Conservation (phyloP, 768 basidiomycete species). For the Boletus patriciae region DNA sequence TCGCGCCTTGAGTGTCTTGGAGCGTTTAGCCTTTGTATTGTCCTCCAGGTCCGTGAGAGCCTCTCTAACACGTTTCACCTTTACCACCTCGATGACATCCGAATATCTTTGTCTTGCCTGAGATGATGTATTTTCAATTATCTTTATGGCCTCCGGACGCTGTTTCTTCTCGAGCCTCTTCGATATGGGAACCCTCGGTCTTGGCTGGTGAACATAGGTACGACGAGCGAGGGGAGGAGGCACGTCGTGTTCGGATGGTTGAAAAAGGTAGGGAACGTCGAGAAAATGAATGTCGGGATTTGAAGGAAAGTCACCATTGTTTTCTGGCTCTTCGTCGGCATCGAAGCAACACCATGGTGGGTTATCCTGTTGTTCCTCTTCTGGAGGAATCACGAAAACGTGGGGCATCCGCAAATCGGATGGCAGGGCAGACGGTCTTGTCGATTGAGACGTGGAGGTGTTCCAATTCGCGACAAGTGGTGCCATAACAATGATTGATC, state of each 20-base stretch:
- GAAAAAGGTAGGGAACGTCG: constrained; percentile 32
- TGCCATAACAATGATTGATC: constrained; percentile 11
- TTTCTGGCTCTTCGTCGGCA: constrained; percentile 38
- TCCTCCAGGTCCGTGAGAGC: constrained; percentile 23
- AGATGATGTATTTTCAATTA: constrained; percentile 22
- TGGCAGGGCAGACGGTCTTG: constrained; percentile 1
- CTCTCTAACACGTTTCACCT: constrained; percentile 45
- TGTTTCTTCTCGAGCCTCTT: constrained; percentile 34
- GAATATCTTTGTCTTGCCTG: constrained; percentile 25
- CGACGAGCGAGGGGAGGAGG: constrained; percentile 6
- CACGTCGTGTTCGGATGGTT: constrained; percentile 7
- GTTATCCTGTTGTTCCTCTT: constrained; percentile 49
- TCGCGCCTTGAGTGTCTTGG: constrained; percentile 46
- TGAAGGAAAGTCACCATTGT: constrained; percentile 14
- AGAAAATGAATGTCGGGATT: constrained; percentile 34
- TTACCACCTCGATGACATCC: constrained; percentile 61
- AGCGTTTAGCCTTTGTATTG: constrained; percentile 29
- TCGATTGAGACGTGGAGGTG: constrained; percentile 17
- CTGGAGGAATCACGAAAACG: constrained; percentile 58
- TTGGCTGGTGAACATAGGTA: constrained; percentile 8
- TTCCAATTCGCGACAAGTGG: constrained; percentile 12
- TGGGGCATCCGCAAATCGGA: constrained; percentile 39
- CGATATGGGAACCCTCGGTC: constrained; percentile 6
- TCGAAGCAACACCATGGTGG: constrained; percentile 60
- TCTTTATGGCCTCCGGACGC: constrained; percentile 28